Evolutionary conservation across 1,284 basidiomycete genomes (phyloP).

Genomic region (Sporisorium graminicola): DNA sequence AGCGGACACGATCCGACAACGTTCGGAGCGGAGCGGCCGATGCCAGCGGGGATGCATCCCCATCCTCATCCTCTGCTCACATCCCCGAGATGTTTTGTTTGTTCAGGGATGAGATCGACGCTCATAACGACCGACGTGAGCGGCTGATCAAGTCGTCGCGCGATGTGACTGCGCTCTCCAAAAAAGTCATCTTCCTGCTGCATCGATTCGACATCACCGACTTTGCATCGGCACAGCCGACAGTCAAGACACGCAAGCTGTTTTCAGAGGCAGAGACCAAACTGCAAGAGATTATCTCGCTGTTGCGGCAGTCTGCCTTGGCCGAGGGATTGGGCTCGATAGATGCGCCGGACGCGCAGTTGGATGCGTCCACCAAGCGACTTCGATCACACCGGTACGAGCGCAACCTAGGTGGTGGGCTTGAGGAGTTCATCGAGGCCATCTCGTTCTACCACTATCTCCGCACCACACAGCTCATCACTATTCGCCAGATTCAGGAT

Average conservation of each 20-base stretch:
- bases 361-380: neutral
- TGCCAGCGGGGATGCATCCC: too few species aligned
- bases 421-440: conserved; percentile 80
- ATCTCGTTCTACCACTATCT: conserved; percentile 90
- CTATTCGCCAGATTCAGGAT: conserved; percentile 78
- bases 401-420: conserved; percentile 60
- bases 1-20: conserved; percentile 28
- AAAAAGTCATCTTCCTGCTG: conserved; percentile 92
- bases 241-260: conserved; percentile 67
- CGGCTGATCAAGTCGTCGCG: conserved; percentile 83
- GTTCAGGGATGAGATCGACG: conserved; percentile 65
- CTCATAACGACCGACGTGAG: conserved; percentile 73
- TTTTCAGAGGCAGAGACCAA: conserved; percentile 77
- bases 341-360: neutral
- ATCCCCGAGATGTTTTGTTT: conserved; percentile 36
- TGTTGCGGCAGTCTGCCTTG: conserved; percentile 76
- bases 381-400: conserved; percentile 55
- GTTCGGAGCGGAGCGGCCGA: neutral
- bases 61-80: neutral
- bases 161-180: conserved; percentile 91
- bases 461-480: conserved; percentile 79
- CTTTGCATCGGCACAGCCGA: conserved; percentile 19
- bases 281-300: conserved; percentile 78
- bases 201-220: conserved; percentile 75
- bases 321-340: conserved; percentile 53